Evolutionary conservation across 345 rosid species (phyloP), one percentile per base, ranked within the genome.

Genomic region (Turnera subulata): DNA sequence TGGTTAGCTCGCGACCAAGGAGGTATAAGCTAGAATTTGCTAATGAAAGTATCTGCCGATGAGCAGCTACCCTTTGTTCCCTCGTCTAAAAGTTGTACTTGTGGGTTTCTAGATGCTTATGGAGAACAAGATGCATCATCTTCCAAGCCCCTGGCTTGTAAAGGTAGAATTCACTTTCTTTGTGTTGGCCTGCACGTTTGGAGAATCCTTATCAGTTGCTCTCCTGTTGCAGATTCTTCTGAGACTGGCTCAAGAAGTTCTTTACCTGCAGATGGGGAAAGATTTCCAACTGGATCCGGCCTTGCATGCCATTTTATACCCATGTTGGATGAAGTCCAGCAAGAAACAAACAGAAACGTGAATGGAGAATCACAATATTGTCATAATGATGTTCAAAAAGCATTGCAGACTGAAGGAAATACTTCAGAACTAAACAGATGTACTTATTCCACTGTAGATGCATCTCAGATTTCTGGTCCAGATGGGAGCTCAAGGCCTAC

Each of bases 401-500:
- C 46, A 47, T 48, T 63, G 61, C 78, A 63, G 32, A 40, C 39
- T 63, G 80, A 78, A 76, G 77, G 76, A 66, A 61, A 66, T 42
- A 40, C 25, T 64, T 51, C 26, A 32, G 69, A 76, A 62, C 37
- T 39, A 40, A 70, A 73, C 59, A 26, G 78, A 58, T 55, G 39
- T 50, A 29, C 55, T 21, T 57, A 63, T 65, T 53, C 35, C 58
- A 63, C 79, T 22, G 81, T 75, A 65, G 91, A 92, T 73, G 50
- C 75, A 62, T 92, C 97, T 50, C 97, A 92, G 79, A 80, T 92
- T 68, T 92, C 97, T 5, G 96, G 94, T 26, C 97, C 99, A 71
- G 84, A 71, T 58, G 81, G 73, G 58, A 79, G 81, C 72, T 76
- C 96, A 50, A 75, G 78, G 57, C 78, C 82, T 38, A 92, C 97